Conservation (phyloP, 176 grass and related monocot genomes). For the Rhynchospora tenuis region DNA sequence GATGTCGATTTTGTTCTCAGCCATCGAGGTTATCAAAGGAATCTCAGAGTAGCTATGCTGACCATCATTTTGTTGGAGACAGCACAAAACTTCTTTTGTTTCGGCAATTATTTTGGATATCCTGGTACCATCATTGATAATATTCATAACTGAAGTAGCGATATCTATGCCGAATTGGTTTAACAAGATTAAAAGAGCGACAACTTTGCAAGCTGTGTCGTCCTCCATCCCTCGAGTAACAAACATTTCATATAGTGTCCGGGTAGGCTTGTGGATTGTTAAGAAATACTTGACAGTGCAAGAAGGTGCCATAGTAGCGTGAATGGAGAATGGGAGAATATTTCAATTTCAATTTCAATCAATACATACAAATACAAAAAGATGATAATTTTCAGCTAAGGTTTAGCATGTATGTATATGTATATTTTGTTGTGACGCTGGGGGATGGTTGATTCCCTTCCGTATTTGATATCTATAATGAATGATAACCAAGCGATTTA, state of each 20-base stretch:
- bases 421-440: not conserved
- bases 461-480: too few species aligned
- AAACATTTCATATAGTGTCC: conserved; percentile 30
- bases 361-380: not conserved
- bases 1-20: conserved; percentile 11
- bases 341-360: too few species aligned
- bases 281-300: conserved; percentile 42
- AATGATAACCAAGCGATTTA: too few species aligned
- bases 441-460: too few species aligned
- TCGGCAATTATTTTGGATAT: conserved; percentile 18
- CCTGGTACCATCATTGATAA: not conserved
- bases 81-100: conserved; percentile 29
- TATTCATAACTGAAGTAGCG: not conserved
- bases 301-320: conserved; percentile 17
- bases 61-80: conserved; percentile 19
- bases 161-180: conserved; percentile 25
- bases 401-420: not conserved
- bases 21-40: conserved; percentile 33
- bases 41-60: not conserved
- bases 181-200: conserved; percentile 48
- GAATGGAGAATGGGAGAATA: too few species aligned
- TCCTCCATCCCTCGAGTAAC: not conserved
- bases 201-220: conserved; percentile 31
- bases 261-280: conserved; percentile 25
- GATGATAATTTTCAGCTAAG: not conserved